Percentiles rank a stretch among this genome's conserved stretches.
Evolutionary conservation across 495 filamentous ascomycete genomes (phyloP).

Genomic region (Polyplosphaeria fusca): DNA sequence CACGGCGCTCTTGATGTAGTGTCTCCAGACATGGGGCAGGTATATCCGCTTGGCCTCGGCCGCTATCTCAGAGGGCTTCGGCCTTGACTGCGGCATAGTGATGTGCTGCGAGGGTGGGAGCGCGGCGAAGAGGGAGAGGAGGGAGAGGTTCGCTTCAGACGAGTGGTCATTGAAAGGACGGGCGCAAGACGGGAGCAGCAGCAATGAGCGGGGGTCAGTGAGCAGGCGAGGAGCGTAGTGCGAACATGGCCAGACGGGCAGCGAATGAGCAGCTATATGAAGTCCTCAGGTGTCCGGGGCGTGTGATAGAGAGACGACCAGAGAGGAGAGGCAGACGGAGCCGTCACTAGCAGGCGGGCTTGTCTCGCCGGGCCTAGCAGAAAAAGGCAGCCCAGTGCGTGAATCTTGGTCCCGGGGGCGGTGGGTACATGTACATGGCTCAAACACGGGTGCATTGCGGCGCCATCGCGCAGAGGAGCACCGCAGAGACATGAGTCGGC

Average conservation of each 20-base stretch:
- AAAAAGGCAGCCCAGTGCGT: conserved; percentile 25
- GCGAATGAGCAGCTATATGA: conserved; percentile 16
- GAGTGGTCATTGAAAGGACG: background rate
- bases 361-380: conserved; percentile 5
- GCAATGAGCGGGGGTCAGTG: background rate
- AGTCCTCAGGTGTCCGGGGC: conserved; percentile 11
- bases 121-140: too few species aligned
- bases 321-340: conserved; percentile 16
- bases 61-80: conserved; percentile 67
- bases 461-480: conserved; percentile 7
- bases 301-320: conserved; percentile 17
- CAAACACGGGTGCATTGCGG: conserved; percentile 19
- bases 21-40: conserved; percentile 56
- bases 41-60: conserved; percentile 64
- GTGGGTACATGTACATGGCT: conserved; percentile 5
- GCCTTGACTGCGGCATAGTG: conserved; percentile 58
- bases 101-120: too few species aligned
- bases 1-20: conserved; percentile 51
- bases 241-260: background rate
- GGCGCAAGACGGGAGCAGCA: background rate
- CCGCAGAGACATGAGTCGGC: conserved; percentile 17
- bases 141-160: too few species aligned
- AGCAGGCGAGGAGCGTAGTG: background rate
- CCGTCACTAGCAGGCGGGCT: conserved; percentile 21
- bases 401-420: conserved; percentile 17